Base-by-base conservation (phyloP, 2,329 filamentous ascomycete species). In the Graphilbum fragrans region DNA sequence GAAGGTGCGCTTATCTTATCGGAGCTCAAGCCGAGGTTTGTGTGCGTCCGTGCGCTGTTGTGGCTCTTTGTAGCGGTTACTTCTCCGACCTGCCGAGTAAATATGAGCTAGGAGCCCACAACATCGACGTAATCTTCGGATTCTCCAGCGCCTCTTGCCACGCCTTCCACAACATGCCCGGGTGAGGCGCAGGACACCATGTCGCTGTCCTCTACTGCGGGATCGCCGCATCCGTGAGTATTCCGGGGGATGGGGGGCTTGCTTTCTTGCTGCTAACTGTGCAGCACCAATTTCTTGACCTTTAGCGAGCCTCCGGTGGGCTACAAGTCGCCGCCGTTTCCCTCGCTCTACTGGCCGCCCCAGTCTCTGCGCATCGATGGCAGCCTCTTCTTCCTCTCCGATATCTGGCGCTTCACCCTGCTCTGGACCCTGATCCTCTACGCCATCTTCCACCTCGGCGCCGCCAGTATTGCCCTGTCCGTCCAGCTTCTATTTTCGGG, bases 351-450 rank as follows among this genome's bases (percentile, higher is more conserved):
- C 64, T 82, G 85, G 74, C 78, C 82, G 27, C 66, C 79, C 12
- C 59, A 64, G 48, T 61, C 66, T 45, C 49, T 54, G 37, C 61
- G 56, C 29, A 29, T 59, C 44, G 63, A 71, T 35, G 70, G 72
- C 45, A 72, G 75, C 31, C 77, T 94, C 50, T 90, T 85, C 65
- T 71, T 82, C 53, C 69, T 85, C 3, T 58, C 62, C 45, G 86
- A 94, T 55, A 84, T 93, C 42, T 90, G 86, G 80, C 80, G 82
- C 49, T 94, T 92, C 59, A 94, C 86, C 1, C 63, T 92, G 16
- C 73, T 80, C 55, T 95, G 87, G 87, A 94, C 86, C 0, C 62
- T 93, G 31, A 76, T 94, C 23, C 74, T 86, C 50, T 90, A 84
- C 52, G 77, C 74, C 27, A 68, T 77, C 18, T 83, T 88, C 47